Evolutionary conservation across 2,329 filamentous ascomycete species (phyloP), one percentile per base, ranked within the genome.

Genomic region (Calonectria hongkongensis): DNA sequence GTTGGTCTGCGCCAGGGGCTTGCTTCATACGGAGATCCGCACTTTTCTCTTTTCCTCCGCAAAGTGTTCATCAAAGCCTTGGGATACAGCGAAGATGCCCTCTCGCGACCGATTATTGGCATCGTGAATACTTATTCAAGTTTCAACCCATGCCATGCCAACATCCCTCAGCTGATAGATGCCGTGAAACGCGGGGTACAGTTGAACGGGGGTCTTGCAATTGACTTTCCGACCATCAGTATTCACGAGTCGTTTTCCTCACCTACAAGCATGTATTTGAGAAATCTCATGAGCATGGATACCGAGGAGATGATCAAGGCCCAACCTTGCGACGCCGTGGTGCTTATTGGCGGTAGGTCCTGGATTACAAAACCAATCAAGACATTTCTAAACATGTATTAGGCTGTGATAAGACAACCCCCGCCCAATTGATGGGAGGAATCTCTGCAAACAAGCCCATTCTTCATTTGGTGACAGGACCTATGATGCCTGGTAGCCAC

Each of bases 1-100:
- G 82, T 85, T 0, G 92, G 92, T 8, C 85, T 94, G 36, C 88
- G 92, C 9, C 91, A 92, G 76, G 91, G 91, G 1, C 87, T 94
- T 1, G 89, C 92, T 3, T 91, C 90, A 0, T 95, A 95, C 76
- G 93, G 93, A 54, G 93, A 95, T 76, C 87, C 92, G 8, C 93
- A 94, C 82, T 95, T 95, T 84, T 93, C 92, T 0, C 87, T 95
- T 2, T 95, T 95, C 79, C 87, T 95, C 0, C 89, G 93, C 41
- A 95, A 95, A 79, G 93, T 92, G 28, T 95, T 95, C 82, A 94
- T 95, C 85, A 95, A 95, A 82, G 92, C 93, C 0, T 86, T 94
- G 1, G 93, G 93, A 0, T 95, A 94, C 81, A 91, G 90, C 71
- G 93, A 95, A 75, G 92, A 94, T 78, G 91, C 93, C 0, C 88